phyloP scores from a whole-genome alignment of 495 filamentous ascomycete genomes.

The Podospora appendiculata region DNA sequence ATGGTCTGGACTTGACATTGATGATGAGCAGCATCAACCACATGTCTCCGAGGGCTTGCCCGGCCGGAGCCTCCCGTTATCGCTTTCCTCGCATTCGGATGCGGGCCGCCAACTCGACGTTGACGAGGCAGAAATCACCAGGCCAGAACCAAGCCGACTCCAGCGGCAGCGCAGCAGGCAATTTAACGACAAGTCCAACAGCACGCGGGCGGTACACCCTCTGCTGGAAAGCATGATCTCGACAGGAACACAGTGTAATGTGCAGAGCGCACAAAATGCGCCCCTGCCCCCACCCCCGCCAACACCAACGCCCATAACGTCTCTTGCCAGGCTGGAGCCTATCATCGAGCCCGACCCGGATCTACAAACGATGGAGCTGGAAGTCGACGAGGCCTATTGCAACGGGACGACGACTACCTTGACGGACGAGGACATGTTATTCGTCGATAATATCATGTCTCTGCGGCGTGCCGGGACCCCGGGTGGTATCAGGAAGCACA shows the following conservation, averaged over 20 bases:
- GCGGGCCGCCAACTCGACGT: slow-evolving; percentile 3
- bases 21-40: neutral
- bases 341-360: neutral
- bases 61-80: neutral
- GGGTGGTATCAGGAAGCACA: slow-evolving; percentile 26
- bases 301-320: neutral
- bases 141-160: slow-evolving; percentile 1
- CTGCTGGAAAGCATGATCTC: slow-evolving; percentile 29
- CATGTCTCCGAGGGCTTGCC: neutral
- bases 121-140: slow-evolving; percentile 1
- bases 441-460: slow-evolving; percentile 3
- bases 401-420: neutral
- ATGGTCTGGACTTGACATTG: slow-evolving; percentile 4
- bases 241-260: slow-evolving; percentile 28
- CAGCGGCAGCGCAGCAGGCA: slow-evolving; percentile 12
- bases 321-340: neutral
- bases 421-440: neutral
- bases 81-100: neutral
- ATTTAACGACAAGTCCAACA: slow-evolving; percentile 13
- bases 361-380: slow-evolving; percentile 13
- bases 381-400: slow-evolving; percentile 20
- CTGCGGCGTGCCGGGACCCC: slow-evolving; percentile 20
- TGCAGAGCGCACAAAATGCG: slow-evolving; percentile 7
- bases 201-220: slow-evolving; percentile 13
- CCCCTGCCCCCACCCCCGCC: neutral